Evolutionary conservation across 2,329 filamentous ascomycete species (phyloP), one percentile per base, ranked within the genome.

Genomic region (Fusarium foetens): DNA sequence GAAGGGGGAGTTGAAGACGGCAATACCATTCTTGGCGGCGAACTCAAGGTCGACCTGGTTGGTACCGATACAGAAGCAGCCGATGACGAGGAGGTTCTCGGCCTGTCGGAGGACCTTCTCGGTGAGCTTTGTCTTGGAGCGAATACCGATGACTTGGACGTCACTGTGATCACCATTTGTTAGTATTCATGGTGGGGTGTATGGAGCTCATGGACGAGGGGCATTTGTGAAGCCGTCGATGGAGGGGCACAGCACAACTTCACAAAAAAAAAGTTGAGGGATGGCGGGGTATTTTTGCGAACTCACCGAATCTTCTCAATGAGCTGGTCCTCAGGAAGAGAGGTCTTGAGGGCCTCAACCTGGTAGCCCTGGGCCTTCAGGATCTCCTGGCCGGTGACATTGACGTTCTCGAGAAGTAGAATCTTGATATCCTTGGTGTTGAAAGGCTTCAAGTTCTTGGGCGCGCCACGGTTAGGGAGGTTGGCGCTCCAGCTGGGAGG

Each of bases 1-100:
- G 84, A 99, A 99, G 3, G 96, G 96, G 49, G 96, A 98, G 85
- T 99, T 99, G 90, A 99, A 99, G 72, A 99, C 96, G 39, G 95
- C 94, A 80, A 98, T 97, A 74, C 96, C 94, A 79, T 93, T 90
- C 75, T 88, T 87, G 52, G 94, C 94, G 35, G 94, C 94, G 79
- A 90, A 95, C 69, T 94, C 89, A 67, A 97, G 90, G 80, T 97
- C 92, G 73, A 97, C 94, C 82, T 97, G 94, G 85, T 97, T 98
- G 63, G 96, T 99, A 74, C 96, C 96, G 78, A 99, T 99, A 83
- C 96, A 99, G 88, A 99, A 99, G 86, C 96, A 99, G 68, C 96
- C 96, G 76, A 98, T 90, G 70, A 98, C 96, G 66, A 98, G 92
- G 59, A 99, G 88, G 81, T 98, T 97, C 85, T 95, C 97, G 61